These are phyloP conservation scores for Monosporozyma siamensis DNA, from an alignment of 805 yeast species.

Conservation along the genomic window DNA sequence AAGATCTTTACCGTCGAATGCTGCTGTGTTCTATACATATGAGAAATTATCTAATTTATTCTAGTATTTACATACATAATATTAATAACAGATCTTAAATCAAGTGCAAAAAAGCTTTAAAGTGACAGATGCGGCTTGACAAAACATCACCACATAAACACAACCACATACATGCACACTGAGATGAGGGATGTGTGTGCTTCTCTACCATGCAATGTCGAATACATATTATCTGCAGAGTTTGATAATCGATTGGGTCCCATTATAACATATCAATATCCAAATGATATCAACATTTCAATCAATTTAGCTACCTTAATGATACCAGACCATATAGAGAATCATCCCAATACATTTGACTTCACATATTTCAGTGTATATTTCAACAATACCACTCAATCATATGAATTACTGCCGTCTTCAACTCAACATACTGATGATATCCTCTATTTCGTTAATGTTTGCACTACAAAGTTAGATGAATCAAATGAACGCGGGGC, in stretches of 20 bases:
- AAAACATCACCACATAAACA: no score
- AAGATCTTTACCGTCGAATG: slow-evolving; percentile 85
- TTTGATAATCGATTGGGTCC: slow-evolving; percentile 77
- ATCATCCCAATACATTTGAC: slow-evolving; percentile 42
- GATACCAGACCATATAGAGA: slow-evolving; percentile 54
- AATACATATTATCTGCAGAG: slow-evolving; percentile 60
- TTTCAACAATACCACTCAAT: slow-evolving; percentile 21
- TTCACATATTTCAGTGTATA: slow-evolving; percentile 48
- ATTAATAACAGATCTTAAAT: no score
- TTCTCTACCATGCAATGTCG: no score
- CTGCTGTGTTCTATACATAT: slow-evolving; percentile 71
- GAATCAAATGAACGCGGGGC: slow-evolving; percentile 46
- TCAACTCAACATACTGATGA: neutral
- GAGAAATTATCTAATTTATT: slow-evolving; percentile 33
- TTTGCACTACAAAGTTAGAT: slow-evolving; percentile 43
- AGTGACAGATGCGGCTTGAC: no score
- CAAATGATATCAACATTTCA: slow-evolving; percentile 28
- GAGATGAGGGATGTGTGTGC: no score
- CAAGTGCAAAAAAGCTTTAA: no score
- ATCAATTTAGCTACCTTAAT: slow-evolving; percentile 41
- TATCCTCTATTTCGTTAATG: slow-evolving; percentile 46
- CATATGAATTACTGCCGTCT: slow-evolving; percentile 21
- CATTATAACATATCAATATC: slow-evolving; percentile 50
- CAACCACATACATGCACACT: no score
- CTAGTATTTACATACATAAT: neutral